Conservation (phyloP, 192 early-diverging fungal genomes). For the Coemansia sp. region DNA sequence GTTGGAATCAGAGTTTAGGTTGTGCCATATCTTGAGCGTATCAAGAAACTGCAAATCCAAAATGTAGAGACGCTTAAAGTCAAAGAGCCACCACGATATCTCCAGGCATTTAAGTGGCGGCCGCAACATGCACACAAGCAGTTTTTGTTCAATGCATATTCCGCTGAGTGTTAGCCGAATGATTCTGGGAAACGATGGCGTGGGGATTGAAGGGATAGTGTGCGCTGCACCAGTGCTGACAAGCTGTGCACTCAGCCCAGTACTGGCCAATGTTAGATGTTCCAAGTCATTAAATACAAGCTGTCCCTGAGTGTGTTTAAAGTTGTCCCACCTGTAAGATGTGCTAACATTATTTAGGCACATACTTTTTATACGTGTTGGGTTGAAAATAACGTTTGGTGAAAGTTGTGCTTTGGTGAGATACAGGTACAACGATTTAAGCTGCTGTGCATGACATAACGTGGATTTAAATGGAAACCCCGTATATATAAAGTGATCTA, state of each 20-base stretch:
- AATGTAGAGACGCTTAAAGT: neutral
- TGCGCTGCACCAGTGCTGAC: neutral
- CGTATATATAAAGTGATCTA: neutral
- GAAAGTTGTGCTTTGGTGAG: neutral
- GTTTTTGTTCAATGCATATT: neutral
- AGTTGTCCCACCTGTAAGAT: neutral
- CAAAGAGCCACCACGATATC: conserved; percentile 1
- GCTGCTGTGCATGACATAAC: neutral
- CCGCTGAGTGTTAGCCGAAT: neutral
- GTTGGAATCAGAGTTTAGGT: neutral
- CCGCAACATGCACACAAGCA: neutral
- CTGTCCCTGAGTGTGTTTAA: neutral
- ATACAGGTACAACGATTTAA: neutral
- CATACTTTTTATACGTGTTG: neutral
- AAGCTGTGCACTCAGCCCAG: neutral
- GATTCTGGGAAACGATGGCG: neutral
- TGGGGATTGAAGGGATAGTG: neutral
- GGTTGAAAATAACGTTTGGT: neutral
- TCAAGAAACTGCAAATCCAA: neutral
- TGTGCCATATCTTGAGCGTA: neutral
- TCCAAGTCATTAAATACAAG: neutral
- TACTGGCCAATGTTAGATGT: neutral
- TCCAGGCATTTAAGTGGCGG: neutral
- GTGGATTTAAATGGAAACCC: neutral
- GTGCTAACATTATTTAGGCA: neutral